Evolutionary conservation across 257 asterid species (phyloP).

Genomic region (Solanum chmielewskii): DNA sequence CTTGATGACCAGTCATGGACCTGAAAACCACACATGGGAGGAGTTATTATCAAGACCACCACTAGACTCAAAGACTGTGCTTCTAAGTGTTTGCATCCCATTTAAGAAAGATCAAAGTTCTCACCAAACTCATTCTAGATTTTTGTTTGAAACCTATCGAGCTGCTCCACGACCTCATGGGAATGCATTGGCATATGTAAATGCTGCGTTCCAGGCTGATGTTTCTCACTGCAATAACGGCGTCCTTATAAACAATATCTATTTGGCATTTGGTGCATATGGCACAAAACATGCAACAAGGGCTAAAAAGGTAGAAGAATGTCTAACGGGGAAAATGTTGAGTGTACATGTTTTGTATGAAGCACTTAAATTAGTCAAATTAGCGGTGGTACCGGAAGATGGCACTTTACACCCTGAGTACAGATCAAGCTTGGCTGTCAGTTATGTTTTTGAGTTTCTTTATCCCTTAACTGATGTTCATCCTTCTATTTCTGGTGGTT

Average conservation of each 20-base stretch:
- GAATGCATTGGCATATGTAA: conserved; percentile 58
- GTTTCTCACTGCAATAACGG: conserved; percentile 21
- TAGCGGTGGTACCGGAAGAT: conserved; percentile 37
- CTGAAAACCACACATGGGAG: conserved; percentile 29
- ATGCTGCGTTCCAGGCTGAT: conserved; percentile 57
- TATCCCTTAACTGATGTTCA: conserved; percentile 9
- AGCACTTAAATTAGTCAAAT: conserved; percentile 39
- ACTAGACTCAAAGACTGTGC: conserved; percentile 32
- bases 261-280: conserved; percentile 49
- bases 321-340: conserved; percentile 25
- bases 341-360: conserved; percentile 17
- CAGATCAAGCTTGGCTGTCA: conserved; percentile 44
- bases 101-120: conserved; percentile 6
- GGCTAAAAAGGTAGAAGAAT: conserved; percentile 43
- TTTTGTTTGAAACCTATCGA: conserved; percentile 49
- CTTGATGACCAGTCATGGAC: conserved; percentile 17
- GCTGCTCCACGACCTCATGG: conserved; percentile 65
- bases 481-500: conserved; percentile 1
- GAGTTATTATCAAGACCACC: conserved; percentile 42
- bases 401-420: conserved; percentile 48
- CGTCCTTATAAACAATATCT: conserved; percentile 16
- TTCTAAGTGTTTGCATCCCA: conserved; percentile 46
- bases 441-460: conserved; percentile 51
- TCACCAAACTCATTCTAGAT: conserved; percentile 8
- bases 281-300: conserved; percentile 42